A percentile compares a stretch with the other conserved stretches of the same genome.
Conservation (phyloP, 1,139 yeast species). For the Candida sp. region DNA sequence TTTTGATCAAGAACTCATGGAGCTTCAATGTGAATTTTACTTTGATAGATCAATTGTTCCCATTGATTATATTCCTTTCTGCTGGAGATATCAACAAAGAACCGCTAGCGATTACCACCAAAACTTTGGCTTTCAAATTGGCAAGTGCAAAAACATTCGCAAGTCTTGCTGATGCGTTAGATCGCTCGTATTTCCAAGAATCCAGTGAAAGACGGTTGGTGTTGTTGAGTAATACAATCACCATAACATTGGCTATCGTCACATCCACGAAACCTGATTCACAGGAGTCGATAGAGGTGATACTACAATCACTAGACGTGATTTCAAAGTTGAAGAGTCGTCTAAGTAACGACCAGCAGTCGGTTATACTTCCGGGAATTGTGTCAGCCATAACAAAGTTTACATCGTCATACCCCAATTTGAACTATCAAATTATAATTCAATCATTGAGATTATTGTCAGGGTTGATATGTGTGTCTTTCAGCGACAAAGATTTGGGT, state of each 20-base stretch:
- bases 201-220: constrained; percentile 21
- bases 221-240: constrained; percentile 31
- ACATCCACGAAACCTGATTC: constrained; percentile 12
- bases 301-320: constrained; percentile 6
- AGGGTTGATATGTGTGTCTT: constrained; percentile 26
- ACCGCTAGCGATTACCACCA: constrained; percentile 4
- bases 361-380: constrained; percentile 46
- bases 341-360: constrained; percentile 32
- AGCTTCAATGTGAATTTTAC: constrained; percentile 24
- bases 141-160: constrained; percentile 17
- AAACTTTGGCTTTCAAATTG: constrained; percentile 21
- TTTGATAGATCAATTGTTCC: constrained; percentile 40
- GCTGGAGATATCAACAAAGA: constrained; percentile 11
- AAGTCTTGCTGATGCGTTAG: constrained; percentile 3
- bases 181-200: constrained; percentile 22
- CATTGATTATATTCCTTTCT: constrained; percentile 33
- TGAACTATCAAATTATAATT: constrained; percentile 29
- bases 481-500: constrained; percentile 29
- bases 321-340: constrained; percentile 8
- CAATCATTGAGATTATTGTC: constrained; percentile 26
- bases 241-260: constrained; percentile 24
- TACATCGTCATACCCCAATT: constrained; percentile 22
- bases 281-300: constrained; percentile 11
- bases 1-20: constrained; percentile 37
- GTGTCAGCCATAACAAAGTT: constrained; percentile 37